phyloP scores from a whole-genome alignment of 352 stramenopile genomes.

The Globisporangium mamillatum region DNA sequence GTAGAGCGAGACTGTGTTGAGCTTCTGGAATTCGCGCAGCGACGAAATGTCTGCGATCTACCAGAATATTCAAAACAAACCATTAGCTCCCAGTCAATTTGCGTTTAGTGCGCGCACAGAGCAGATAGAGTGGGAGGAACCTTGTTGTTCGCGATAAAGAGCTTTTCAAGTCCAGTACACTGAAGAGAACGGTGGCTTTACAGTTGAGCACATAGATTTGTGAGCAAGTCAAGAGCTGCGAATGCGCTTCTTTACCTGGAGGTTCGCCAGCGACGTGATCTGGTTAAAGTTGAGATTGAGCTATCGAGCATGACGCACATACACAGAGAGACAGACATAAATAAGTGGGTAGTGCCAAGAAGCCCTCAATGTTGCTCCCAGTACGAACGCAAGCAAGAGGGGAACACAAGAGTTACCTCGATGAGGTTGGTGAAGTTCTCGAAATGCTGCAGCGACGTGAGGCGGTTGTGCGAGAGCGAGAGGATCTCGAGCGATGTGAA shows the following conservation, averaged over 20 bases:
- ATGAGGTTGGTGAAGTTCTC: conserved; percentile 70
- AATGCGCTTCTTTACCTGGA: conserved; percentile 31
- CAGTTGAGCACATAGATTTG: background rate
- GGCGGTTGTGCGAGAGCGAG: conserved; percentile 79
- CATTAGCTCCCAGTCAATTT: background rate
- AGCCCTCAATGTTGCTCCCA: background rate
- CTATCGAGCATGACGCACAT: conserved; percentile 19
- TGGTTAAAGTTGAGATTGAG: conserved; percentile 74
- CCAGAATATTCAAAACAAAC: background rate
- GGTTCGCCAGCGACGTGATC: conserved; percentile 42
- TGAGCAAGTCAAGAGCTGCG: background rate
- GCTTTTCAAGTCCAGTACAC: conserved; percentile 56
- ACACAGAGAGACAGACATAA: background rate
- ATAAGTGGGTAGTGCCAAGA: background rate
- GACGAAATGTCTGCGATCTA: conserved; percentile 49
- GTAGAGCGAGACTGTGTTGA: conserved; percentile 63
- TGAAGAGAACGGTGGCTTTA: conserved; percentile 11
- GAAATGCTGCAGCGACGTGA: conserved; percentile 59
- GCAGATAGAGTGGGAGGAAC: conserved; percentile 12
- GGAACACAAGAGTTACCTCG: conserved; percentile 34
- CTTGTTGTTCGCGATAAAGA: conserved; percentile 63
- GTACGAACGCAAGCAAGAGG: background rate
- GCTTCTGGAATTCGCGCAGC: conserved; percentile 39
- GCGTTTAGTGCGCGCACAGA: background rate
- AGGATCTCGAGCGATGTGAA: conserved; percentile 68